Evolutionary conservation across 2,329 filamentous ascomycete genomes (phyloP).

Genomic region (Hypoxylon sp.): DNA sequence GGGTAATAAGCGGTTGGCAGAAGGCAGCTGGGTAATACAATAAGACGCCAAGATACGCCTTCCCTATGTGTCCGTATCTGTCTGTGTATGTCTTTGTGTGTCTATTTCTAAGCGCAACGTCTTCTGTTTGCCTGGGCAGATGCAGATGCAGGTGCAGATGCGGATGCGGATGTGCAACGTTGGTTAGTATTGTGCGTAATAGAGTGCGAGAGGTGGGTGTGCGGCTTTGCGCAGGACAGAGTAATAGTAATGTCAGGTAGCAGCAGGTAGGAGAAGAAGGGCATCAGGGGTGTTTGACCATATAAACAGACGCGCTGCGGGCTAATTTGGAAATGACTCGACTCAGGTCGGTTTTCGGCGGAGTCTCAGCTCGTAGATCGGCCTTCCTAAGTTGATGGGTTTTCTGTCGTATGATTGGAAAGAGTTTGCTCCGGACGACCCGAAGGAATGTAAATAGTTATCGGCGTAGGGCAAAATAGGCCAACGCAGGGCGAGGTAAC

Average conservation of each 20-base stretch:
- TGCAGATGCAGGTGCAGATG: background rate
- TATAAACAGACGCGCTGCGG: constrained; percentile 30
- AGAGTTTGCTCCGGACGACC: constrained; percentile 37
- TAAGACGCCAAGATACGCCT: constrained; percentile 1
- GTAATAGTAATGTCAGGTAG: constrained; percentile 3
- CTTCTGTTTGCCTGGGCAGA: constrained; percentile 8
- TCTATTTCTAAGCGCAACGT: constrained; percentile 1
- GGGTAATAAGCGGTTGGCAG: background rate
- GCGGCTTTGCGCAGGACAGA: constrained; percentile 18
- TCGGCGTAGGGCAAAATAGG: constrained; percentile 11
- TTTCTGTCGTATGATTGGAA: constrained; percentile 40
- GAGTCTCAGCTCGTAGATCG: constrained; percentile 31
- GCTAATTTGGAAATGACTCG: constrained; percentile 32
- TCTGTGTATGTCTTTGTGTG: constrained; percentile 5
- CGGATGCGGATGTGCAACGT: constrained; percentile 4
- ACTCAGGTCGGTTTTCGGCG: constrained; percentile 30
- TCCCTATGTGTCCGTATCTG: constrained; percentile 19
- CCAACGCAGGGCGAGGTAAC: background rate
- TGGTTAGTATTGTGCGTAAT: constrained; percentile 7
- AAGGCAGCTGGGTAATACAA: constrained; percentile 14
- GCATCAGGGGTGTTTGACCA: constrained; percentile 22
- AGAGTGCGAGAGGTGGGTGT: constrained; percentile 6
- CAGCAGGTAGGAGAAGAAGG: constrained; percentile 13
- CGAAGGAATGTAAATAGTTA: constrained; percentile 31
- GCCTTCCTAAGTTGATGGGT: constrained; percentile 17